Base-by-base conservation (phyloP, 148 eudicot species). In the Hydrangea macrophylla region DNA sequence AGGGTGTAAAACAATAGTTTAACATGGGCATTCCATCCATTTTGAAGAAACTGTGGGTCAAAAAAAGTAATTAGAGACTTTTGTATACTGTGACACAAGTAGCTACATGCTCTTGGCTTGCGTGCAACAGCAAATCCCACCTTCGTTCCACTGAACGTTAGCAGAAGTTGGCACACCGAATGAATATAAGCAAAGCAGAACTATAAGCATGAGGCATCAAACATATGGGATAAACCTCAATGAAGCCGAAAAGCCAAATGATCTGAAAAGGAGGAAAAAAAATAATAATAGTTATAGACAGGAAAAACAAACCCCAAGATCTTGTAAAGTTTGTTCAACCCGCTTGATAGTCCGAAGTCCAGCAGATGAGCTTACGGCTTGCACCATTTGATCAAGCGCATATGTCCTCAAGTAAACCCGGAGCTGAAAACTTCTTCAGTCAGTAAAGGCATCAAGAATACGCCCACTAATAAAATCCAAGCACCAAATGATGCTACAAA, bases 311-410 rank as follows among this genome's bases (percentile, higher is more conserved):
- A 94, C 99, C 97, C 91, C 97, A 64, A 94, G 97, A 73, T 94
- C 99, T 82, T 91, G 97, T 79, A 94, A 87, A 70, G 91, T 87
- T 75, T 94, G 96, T 69, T 94, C 99, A 73, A 89, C 93, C 33
- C 97, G 86, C 72, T 94, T 94, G 78, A 91, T 91, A 59, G 96
- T 85, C 76, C 96, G 87, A 68, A 92, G 92, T 70, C 99, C 97
- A 23, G 99, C 97, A 60, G 97, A 79, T 75, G 99, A 77, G 75
- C 88, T 94, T 50, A 80, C 96, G 76, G 96, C 99, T 83, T 94
- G 96, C 69, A 94, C 96, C 99, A 94, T 94, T 87, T 94, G 95
- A 48, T 89, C 99, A 69, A 91, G 85, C 65, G 87, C 99, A 77
- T 87, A 91, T 30, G 99, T 81, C 73, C 99, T 84, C 73, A 86